These are phyloP conservation scores for Pseudocohnilembus persalinus DNA, from an alignment of 169 alveolate species.

Conservation along the genomic window DNA sequence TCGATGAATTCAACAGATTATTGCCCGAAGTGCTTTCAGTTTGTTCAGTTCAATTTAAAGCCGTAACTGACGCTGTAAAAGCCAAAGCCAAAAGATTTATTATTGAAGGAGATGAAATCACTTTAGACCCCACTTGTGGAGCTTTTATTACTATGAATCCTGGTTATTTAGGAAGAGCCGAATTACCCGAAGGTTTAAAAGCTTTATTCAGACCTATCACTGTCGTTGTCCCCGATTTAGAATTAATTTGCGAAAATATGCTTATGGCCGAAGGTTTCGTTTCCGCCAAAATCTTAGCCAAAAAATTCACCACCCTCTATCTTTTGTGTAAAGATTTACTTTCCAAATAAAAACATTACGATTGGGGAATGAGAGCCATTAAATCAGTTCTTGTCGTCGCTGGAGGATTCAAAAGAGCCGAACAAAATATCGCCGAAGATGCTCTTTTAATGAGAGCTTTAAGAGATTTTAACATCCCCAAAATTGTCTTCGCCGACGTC, in stretches of 20 bases:
- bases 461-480: constrained; percentile 92
- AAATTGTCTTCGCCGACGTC: constrained; percentile 90
- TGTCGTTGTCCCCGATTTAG: constrained; percentile 96
- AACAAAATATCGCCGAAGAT: constrained; percentile 91
- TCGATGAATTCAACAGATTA: constrained; percentile 96
- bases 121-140: constrained; percentile 94
- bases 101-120: constrained; percentile 92
- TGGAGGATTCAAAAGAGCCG: constrained; percentile 95
- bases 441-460: constrained; percentile 93
- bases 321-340: constrained; percentile 91
- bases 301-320: constrained; percentile 93
- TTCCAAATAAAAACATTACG: constrained; percentile 92
- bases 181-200: constrained; percentile 95
- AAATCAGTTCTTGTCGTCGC: constrained; percentile 96
- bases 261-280: constrained; percentile 97
- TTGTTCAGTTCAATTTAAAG: constrained; percentile 95
- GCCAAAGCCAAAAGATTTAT: constrained; percentile 82
- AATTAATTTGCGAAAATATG: constrained; percentile 95
- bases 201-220: constrained; percentile 96
- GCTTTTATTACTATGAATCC: constrained; percentile 97
- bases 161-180: constrained; percentile 95
- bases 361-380: constrained; percentile 98
- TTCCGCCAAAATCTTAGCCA: constrained; percentile 92
- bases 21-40: constrained; percentile 97
- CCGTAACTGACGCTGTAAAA: constrained; percentile 93